phyloP scores from a whole-genome alignment of 1,139 yeast genomes.

The Wickerhamomyces sp. region DNA sequence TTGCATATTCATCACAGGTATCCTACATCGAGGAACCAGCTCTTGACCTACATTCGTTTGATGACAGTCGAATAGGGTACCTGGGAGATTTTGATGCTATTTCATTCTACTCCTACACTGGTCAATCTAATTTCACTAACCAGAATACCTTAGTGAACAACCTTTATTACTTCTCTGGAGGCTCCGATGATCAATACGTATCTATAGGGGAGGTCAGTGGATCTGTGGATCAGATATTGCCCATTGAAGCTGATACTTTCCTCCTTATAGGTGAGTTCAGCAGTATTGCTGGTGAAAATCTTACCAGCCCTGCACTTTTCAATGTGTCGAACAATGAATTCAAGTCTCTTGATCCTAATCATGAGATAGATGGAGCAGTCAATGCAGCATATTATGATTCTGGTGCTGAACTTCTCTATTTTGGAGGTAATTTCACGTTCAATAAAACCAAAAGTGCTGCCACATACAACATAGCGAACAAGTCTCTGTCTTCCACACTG shows the following conservation, averaged over 20 bases:
- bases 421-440: constrained; percentile 74
- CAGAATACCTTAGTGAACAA: constrained; percentile 17
- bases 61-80: constrained; percentile 46
- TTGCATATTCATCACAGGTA: constrained; percentile 10
- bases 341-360: constrained; percentile 33
- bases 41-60: constrained; percentile 21
- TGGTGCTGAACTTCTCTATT: constrained; percentile 50
- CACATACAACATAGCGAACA: constrained; percentile 50
- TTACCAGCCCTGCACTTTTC: constrained; percentile 50
- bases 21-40: constrained; percentile 12
- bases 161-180: constrained; percentile 22
- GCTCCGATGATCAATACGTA: constrained; percentile 12
- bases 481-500: constrained; percentile 44
- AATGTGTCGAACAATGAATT: constrained; percentile 44
- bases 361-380: constrained; percentile 45
- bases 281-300: constrained; percentile 34
- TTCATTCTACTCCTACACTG: constrained; percentile 50
- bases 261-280: constrained; percentile 44
- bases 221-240: constrained; percentile 24
- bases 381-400: constrained; percentile 45
- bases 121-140: constrained; percentile 41
- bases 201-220: constrained; percentile 20
- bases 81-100: constrained; percentile 64
- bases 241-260: constrained; percentile 28
- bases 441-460: constrained; percentile 59